A percentile compares a stretch with the other conserved stretches of the same genome.
Evolutionary conservation across 345 rosid genomes (phyloP).

Genomic region (Mercurialis annua): DNA sequence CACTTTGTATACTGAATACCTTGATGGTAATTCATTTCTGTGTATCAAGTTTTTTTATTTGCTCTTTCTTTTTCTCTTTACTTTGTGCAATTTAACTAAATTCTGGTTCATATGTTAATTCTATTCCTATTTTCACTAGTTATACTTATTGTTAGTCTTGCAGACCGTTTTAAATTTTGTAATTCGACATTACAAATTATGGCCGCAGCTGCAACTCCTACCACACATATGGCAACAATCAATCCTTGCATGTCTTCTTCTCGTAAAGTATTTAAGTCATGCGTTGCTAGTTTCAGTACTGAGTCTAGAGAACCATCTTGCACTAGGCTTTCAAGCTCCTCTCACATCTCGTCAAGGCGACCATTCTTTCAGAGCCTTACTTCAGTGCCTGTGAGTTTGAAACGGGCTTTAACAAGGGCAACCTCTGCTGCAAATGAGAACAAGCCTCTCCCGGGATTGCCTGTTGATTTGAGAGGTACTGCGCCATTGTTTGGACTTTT

Average conservation of each 20-base stretch:
- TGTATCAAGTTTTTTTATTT: neutral
- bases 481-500: neutral
- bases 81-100: neutral
- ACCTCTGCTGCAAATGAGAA: conserved; percentile 29
- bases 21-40: neutral
- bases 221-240: conserved; percentile 30
- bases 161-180: conserved; percentile 11
- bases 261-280: conserved; percentile 17
- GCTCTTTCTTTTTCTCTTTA: neutral
- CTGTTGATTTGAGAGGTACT: conserved; percentile 53
- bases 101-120: neutral
- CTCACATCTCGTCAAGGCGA: conserved; percentile 34
- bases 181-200: conserved; percentile 21
- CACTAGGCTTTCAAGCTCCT: conserved; percentile 36
- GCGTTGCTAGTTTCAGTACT: conserved; percentile 16
- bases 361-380: conserved; percentile 24
- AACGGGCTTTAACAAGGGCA: conserved; percentile 33
- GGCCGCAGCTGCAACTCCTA: conserved; percentile 38
- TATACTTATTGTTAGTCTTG: conserved; percentile 1
- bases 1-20: neutral
- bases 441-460: conserved; percentile 45
- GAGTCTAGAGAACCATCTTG: conserved; percentile 31
- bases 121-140: neutral
- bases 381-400: conserved; percentile 18
- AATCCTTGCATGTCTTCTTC: conserved; percentile 34